Evolutionary conservation across 345 rosid genomes (phyloP), one percentile per base, ranked within the genome.

Genomic region (Moricandia moricandioides): DNA sequence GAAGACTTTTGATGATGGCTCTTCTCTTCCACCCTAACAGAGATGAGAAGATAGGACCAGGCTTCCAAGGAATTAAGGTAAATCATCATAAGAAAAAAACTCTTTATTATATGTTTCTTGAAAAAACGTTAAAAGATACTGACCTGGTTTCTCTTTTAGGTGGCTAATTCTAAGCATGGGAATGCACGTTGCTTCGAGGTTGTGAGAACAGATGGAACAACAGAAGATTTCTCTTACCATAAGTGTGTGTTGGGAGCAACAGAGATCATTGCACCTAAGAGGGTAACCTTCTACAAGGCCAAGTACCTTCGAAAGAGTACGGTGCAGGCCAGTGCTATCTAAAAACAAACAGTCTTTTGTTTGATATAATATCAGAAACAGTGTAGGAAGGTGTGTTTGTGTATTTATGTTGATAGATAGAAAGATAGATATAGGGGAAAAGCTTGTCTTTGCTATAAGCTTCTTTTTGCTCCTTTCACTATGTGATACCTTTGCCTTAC

Each of bases 381-480:
- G 51, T 72, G 64, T 66, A 45, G 35, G 52, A 35, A 52, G 4
- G 5, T 33, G 24, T 35, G 43, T 65, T 69, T 66, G 8, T 56
- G 9, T 64, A 7, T 17, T 8, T 5, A 59, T 5, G 14, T 16
- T 11, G 18, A 65, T 64, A 73, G 77, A 63, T 40, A 64, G 63
- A 73, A 40, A 66, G 69, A 40, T 72, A 72, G 79, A 64, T 63
- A 43, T 78, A 73, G 81, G 62, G 75, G 79, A 67, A 74, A 62
- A 73, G 82, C 72, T 57, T 79, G 24, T 69, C 68, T 72, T 78
- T 78, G 81, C 70, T 78, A 78, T 55, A 78, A 80, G 97, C 96
- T 88, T 94, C 91, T 87, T 87, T 88, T 90, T 94, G 98, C 97
- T 88, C 65, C 95, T 91, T 91, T 75, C 76, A 94, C 97, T 88